Conservation (phyloP, 768 basidiomycete genomes). For the Leccinum broughii region DNA sequence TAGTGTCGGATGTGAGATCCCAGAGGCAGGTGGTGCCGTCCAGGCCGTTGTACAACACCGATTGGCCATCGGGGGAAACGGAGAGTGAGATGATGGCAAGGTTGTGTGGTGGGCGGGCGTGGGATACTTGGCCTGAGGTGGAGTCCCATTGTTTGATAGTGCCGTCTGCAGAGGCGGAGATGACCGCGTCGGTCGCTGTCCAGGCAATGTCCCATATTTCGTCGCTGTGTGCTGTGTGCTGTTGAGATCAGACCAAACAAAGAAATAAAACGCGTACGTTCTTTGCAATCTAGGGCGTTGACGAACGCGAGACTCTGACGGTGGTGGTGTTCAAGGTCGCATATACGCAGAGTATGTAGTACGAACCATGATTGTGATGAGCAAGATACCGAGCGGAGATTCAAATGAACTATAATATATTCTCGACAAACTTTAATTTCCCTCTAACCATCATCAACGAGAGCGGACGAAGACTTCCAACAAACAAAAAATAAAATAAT, state of each 20-base stretch:
- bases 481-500: slow-evolving; percentile 45
- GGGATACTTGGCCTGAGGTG: slow-evolving; percentile 59
- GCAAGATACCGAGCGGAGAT: slow-evolving; percentile 56
- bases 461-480: slow-evolving; percentile 89
- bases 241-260: slow-evolving; percentile 7
- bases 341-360: slow-evolving; percentile 6
- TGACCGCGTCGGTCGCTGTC: slow-evolving; percentile 61
- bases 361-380: slow-evolving; percentile 29
- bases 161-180: slow-evolving; percentile 81
- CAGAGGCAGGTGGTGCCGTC: slow-evolving; percentile 81
- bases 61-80: slow-evolving; percentile 60
- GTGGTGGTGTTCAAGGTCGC: slow-evolving; percentile 21
- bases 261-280: slow-evolving; percentile 51
- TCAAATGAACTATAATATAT: slow-evolving; percentile 39
- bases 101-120: slow-evolving; percentile 69
- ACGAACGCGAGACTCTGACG: slow-evolving; percentile 69
- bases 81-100: slow-evolving; percentile 85
- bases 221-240: slow-evolving; percentile 66
- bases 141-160: slow-evolving; percentile 73
- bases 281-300: slow-evolving; percentile 71
- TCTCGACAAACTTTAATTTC: slow-evolving; percentile 52
- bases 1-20: slow-evolving; percentile 63
- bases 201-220: slow-evolving; percentile 78
- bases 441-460: slow-evolving; percentile 74
- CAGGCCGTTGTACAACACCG: slow-evolving; percentile 75